Evolutionary conservation across 441 rosid species (phyloP), one percentile per base, ranked within the genome.

Genomic region (Erodium trifolium): DNA sequence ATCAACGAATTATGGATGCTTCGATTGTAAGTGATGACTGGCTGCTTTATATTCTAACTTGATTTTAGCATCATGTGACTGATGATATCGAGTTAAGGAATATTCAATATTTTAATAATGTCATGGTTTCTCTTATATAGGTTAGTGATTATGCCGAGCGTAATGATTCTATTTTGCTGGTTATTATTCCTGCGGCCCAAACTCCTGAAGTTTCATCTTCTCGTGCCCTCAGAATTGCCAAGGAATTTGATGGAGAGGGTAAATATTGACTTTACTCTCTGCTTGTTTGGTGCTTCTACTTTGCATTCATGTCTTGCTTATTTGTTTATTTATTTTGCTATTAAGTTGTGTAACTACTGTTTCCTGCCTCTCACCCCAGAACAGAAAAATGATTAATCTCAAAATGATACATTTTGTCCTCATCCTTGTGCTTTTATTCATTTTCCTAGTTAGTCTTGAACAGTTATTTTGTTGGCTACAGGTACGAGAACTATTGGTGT

Each of bases 401-500:
- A 59, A 59, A 19, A 55, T 0, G 16, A 59, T 19, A 18, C 10
- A 13, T 59, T 16, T 19, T 59, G 12, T 59, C 63, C 63, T 19
- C 31, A 11, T 45, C 51, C 13, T 45, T 45, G 3, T 45, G 12
- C 10, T 1, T 18, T 59, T 59, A 0, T 19, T 59, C 31, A 19
- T 59, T 59, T 59, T 59, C 63, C 18, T 59, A 9, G 63, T 19
- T 11, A 19, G 8, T 59, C 18, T 5, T 19, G 69, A 55, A 16
- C 27, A 17, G 17, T 68, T 71, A 19, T 19, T 66, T 63, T 59
- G 2, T 31, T 71, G 27, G 64, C 73, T 75, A 2, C 80, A 93
- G 98, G 96, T 71, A 93, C 98, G 62, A 85, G 98, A 86, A 93
- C 98, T 16, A 65, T 93, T 76, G 97, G 98, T 66, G 78, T 78